These are phyloP conservation scores for Ceriops zippeliana DNA, from an alignment of 345 rosid species.

Conservation along the genomic window DNA sequence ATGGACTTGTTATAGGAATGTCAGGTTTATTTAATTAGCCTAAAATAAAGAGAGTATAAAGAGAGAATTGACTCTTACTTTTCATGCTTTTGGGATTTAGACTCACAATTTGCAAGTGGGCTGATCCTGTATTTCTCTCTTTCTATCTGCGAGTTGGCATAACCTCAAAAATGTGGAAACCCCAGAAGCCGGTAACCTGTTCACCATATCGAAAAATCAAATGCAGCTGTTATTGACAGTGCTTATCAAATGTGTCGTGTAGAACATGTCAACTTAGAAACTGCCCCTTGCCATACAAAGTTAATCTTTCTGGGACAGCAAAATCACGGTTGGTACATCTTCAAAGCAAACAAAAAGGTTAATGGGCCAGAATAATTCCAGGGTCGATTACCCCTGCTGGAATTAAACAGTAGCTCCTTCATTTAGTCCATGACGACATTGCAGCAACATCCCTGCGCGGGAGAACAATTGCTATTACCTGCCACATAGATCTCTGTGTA, in stretches of 20 bases:
- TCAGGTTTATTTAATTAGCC: too few species aligned
- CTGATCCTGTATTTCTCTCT: too few species aligned
- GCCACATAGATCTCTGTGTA: background rate
- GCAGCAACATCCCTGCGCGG: conserved; percentile 12
- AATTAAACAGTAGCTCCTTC: conserved; percentile 11
- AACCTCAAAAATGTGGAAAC: too few species aligned
- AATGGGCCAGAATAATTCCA: background rate
- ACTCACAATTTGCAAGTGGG: too few species aligned
- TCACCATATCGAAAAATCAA: background rate
- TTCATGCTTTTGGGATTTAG: too few species aligned
- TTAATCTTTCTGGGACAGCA: background rate
- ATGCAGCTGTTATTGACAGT: conserved; percentile 14
- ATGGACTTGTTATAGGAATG: too few species aligned
- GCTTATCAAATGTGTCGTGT: background rate
- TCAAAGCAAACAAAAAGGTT: conserved; percentile 10
- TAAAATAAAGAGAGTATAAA: too few species aligned
- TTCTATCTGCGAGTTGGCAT: too few species aligned
- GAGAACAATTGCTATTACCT: background rate
- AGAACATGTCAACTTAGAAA: conserved; percentile 1
- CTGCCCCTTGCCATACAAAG: background rate
- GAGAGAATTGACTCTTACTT: too few species aligned
- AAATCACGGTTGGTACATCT: conserved; percentile 11
- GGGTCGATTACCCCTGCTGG: background rate
- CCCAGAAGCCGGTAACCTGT: background rate
- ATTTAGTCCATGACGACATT: conserved; percentile 4